Conservation (phyloP, 169 alveolate species). For the Eimeria falciformis region DNA sequence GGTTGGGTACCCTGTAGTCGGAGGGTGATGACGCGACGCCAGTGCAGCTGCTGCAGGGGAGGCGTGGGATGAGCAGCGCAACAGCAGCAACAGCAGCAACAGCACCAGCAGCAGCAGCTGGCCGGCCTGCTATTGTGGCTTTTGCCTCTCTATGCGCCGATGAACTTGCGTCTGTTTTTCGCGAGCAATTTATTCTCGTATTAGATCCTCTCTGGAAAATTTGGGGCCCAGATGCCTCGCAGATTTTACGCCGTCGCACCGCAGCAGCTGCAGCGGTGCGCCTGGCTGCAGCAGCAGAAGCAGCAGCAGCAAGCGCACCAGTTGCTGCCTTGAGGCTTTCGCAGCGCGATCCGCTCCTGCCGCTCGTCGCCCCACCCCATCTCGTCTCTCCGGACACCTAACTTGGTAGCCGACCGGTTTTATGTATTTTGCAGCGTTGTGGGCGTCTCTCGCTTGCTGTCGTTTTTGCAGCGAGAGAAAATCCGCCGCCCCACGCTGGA, state of each 20-base stretch:
- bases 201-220: not conserved
- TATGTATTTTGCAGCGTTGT: not conserved
- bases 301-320: slow-evolving; percentile 58
- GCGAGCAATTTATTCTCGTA: slow-evolving; percentile 39
- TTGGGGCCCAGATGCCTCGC: slow-evolving; percentile 26
- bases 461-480: not conserved
- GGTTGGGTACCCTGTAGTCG: too few relatives aligned
- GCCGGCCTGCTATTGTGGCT: slow-evolving; percentile 64
- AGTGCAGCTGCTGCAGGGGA: slow-evolving; percentile 62
- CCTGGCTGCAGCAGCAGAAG: slow-evolving; percentile 71
- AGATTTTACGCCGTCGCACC: slow-evolving; percentile 14
- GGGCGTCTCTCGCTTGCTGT: not conserved
- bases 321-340: slow-evolving; percentile 70
- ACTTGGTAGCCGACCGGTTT: not conserved
- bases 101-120: slow-evolving; percentile 71
- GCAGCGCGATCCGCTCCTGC: slow-evolving; percentile 38
- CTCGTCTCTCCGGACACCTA: not conserved
- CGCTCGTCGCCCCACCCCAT: not conserved
- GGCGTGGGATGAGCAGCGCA: slow-evolving; percentile 71
- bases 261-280: slow-evolving; percentile 73
- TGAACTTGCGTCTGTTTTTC: slow-evolving; percentile 29
- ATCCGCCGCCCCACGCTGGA: slow-evolving; percentile 5
- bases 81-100: slow-evolving; percentile 66
- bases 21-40: too few relatives aligned
- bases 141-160: slow-evolving; percentile 10